phyloP scores from a whole-genome alignment of 106 monocot species.

The Platanthera guangdongensis region DNA sequence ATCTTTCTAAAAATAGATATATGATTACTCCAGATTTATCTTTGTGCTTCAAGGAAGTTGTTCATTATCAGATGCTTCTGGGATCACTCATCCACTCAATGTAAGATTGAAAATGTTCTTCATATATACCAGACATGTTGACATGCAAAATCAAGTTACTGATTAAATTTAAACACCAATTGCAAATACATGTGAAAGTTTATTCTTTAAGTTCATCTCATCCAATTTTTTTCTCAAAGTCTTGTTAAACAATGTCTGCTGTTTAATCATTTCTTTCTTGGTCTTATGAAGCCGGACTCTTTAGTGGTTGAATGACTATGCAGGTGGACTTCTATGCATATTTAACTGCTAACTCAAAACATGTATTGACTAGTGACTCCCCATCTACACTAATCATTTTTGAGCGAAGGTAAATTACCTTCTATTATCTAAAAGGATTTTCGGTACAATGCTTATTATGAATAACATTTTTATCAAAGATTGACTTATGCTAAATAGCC shows the following conservation, averaged over 20 bases:
- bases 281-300: neutral
- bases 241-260: neutral
- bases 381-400: conserved; percentile 63
- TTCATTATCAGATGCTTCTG: conserved; percentile 37
- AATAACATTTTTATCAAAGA: too few species aligned
- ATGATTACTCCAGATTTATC: conserved; percentile 49
- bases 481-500: too few species aligned
- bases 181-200: neutral
- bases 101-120: conserved; percentile 34
- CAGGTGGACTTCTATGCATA: conserved; percentile 91
- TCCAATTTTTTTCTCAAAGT: neutral
- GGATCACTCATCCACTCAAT: conserved; percentile 27
- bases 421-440: too few species aligned
- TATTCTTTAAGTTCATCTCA: neutral
- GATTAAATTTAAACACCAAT: neutral
- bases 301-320: neutral
- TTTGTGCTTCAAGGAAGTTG: conserved; percentile 67
- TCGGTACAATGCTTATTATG: too few species aligned
- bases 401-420: conserved; percentile 51
- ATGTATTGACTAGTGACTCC: conserved; percentile 39
- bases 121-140: neutral
- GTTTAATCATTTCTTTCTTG: neutral
- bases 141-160: neutral
- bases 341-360: conserved; percentile 53
- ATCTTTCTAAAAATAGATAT: conserved; percentile 1